phyloP scores from a whole-genome alignment of 768 basidiomycete species.

The Daedaleopsis nitida region DNA sequence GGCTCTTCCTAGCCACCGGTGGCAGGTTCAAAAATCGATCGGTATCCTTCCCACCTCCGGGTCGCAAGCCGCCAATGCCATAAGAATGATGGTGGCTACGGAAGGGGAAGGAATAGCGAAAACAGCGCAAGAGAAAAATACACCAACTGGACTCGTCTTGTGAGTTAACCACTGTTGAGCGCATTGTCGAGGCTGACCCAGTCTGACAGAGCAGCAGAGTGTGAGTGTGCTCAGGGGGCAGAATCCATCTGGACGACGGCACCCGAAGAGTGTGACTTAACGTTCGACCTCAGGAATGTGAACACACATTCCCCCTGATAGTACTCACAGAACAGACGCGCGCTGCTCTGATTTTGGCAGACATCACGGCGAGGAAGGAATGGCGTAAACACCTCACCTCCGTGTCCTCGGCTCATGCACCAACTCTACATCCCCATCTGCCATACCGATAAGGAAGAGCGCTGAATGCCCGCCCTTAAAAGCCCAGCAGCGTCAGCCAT shows the following conservation, averaged over 20 bases:
- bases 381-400: slow-evolving; percentile 13
- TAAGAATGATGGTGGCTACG: too few species aligned
- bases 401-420: neutral
- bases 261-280: neutral
- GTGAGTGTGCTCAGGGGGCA: neutral
- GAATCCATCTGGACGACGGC: neutral
- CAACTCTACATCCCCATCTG: neutral
- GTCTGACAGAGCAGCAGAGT: neutral
- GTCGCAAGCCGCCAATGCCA: too few species aligned
- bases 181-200: neutral
- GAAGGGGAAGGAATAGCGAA: slow-evolving; percentile 9
- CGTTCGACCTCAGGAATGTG: neutral
- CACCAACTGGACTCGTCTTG: neutral
- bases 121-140: slow-evolving; percentile 1
- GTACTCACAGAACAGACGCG: neutral
- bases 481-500: neutral
- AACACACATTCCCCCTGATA: too few species aligned
- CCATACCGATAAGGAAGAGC: neutral
- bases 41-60: too few species aligned
- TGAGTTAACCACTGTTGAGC: neutral
- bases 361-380: neutral
- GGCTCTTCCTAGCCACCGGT: too few species aligned
- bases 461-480: neutral
- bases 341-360: neutral
- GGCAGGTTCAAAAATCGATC: too few species aligned